phyloP scores from a whole-genome alignment of 2,329 filamentous ascomycete genomes.

The Fusarium mundagurra region DNA sequence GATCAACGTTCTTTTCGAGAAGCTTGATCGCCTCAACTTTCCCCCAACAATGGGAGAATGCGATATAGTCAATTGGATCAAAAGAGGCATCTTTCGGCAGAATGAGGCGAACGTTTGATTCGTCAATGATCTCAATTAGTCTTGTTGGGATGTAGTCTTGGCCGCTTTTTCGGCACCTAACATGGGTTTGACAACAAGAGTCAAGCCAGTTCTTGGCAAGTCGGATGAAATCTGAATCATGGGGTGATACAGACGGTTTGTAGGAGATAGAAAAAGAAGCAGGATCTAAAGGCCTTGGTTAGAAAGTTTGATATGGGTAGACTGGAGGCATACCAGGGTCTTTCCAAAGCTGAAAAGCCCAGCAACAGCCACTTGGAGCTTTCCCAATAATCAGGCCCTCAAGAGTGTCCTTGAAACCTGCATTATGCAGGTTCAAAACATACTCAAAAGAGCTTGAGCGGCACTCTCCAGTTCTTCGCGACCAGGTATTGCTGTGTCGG shows the following conservation, averaged over 20 bases:
- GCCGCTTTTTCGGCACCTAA: rapidly evolving
- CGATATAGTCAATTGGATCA: not conserved
- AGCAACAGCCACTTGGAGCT: not conserved
- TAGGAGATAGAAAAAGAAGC: not conserved
- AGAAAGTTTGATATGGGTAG: not conserved
- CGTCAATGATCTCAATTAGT: not conserved
- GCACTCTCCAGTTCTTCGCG: not conserved
- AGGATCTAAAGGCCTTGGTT: not conserved
- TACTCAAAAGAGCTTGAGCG: not conserved
- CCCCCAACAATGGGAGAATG: not conserved
- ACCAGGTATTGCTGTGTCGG: not conserved
- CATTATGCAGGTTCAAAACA: not conserved
- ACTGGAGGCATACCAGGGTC: not conserved
- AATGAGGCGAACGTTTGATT: not conserved
- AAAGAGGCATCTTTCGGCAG: rapidly evolving
- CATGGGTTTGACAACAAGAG: not conserved
- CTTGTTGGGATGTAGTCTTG: not conserved
- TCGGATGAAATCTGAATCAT: not conserved
- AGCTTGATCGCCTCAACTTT: not conserved
- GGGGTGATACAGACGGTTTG: rapidly evolving
- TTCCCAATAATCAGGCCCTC: not conserved
- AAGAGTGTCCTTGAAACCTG: not conserved
- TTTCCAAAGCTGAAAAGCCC: not conserved
- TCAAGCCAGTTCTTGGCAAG: not conserved
- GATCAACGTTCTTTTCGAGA: not conserved